Evolutionary conservation across 75 land plant species (phyloP).

Genomic region (Selaginella moellendorffii): DNA sequence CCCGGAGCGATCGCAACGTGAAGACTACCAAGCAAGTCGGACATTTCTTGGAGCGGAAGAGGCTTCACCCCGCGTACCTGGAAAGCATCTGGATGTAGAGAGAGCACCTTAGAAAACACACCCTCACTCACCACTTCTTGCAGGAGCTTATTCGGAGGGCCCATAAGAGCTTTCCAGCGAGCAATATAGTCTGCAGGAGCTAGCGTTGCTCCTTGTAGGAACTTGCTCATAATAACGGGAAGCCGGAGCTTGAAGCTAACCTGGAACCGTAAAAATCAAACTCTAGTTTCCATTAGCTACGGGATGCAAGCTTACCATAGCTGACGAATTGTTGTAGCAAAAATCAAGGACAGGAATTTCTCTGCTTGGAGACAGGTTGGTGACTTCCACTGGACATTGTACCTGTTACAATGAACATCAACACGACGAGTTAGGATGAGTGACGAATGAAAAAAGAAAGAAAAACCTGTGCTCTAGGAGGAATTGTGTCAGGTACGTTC

Average conservation of each 20-base stretch:
- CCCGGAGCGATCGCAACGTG: slow-evolving; percentile 69
- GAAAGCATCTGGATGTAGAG: not conserved
- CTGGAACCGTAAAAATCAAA: too few relatives aligned
- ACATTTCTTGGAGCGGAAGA: slow-evolving; percentile 64
- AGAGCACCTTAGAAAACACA: not conserved
- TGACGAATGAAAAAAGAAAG: not conserved
- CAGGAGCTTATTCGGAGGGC: slow-evolving; percentile 73
- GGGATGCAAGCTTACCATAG: slow-evolving; percentile 29
- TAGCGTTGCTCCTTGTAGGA: slow-evolving; percentile 59
- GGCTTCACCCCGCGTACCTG: slow-evolving; percentile 94
- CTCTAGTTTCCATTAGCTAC: not conserved
- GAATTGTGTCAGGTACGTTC: slow-evolving; percentile 87
- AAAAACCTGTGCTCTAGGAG: slow-evolving; percentile 88
- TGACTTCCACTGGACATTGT: slow-evolving; percentile 82
- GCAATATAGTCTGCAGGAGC: slow-evolving; percentile 70
- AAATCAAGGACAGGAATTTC: slow-evolving; percentile 91
- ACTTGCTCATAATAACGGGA: slow-evolving; percentile 74
- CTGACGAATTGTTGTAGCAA: slow-evolving; percentile 54
- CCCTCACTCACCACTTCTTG: slow-evolving; percentile 96
- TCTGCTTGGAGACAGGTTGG: slow-evolving; percentile 70
- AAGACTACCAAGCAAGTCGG: slow-evolving; percentile 45
- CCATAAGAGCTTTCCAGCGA: slow-evolving; percentile 75
- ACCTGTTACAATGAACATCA: slow-evolving; percentile 37
- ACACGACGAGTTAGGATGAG: too few relatives aligned
- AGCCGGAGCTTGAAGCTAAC: slow-evolving; percentile 75